Percentiles rank a stretch among this genome's conserved stretches.
Evolutionary conservation across 2,329 filamentous ascomycete genomes (phyloP).

Genomic region (Pestalotiopsis fici): DNA sequence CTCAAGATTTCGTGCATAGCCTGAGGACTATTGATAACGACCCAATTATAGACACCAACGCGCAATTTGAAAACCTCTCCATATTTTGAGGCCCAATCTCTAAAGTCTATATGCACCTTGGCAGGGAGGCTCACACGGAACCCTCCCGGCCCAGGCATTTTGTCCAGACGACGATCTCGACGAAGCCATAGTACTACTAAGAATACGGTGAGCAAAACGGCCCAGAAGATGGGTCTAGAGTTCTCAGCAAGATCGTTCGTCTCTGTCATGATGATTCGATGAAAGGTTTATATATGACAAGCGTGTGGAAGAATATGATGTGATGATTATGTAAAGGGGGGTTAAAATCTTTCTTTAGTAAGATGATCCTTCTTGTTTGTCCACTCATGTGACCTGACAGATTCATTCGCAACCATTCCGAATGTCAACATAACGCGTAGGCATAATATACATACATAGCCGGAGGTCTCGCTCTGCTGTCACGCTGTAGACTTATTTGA

Average conservation of each 20-base stretch:
- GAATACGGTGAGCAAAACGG: background rate
- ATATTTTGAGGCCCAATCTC: slow-evolving; percentile 38
- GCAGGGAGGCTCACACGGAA: slow-evolving; percentile 13
- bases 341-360: no score
- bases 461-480: no score
- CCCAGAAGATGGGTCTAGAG: background rate
- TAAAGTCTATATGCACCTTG: slow-evolving; percentile 11
- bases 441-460: no score
- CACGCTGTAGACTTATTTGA: no score
- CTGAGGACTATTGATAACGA: slow-evolving; percentile 42
- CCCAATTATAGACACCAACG: slow-evolving; percentile 46
- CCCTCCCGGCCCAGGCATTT: slow-evolving; percentile 16
- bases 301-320: no score
- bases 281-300: background rate
- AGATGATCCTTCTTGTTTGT: no score
- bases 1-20: slow-evolving; percentile 46
- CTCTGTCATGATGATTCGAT: background rate
- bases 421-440: no score
- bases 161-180: slow-evolving; percentile 16
- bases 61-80: slow-evolving; percentile 45
- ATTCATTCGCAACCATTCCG: no score
- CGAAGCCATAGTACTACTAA: slow-evolving; percentile 13
- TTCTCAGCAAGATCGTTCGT: background rate
- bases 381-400: no score
- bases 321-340: no score